Base-by-base conservation (phyloP, 2,329 filamentous ascomycete species). In the Beauveria bassiana region DNA sequence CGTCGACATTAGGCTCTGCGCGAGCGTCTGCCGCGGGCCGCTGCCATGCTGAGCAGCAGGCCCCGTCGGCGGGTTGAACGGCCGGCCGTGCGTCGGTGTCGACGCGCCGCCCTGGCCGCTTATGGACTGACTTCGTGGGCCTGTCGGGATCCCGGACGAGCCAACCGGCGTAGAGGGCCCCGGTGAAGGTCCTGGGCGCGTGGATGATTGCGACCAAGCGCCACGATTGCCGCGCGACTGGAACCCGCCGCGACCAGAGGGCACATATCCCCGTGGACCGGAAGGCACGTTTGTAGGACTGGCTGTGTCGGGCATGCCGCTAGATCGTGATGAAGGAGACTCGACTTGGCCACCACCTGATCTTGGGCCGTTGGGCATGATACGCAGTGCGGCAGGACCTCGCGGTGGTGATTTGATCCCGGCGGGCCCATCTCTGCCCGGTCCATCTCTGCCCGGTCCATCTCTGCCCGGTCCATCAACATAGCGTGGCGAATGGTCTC, bases 31-130 rank as follows among this genome's bases (percentile, higher is more conserved):
- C 26, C 78, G 73, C 51, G 72, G 68, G 28, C 59, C 67, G 51
- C 45, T 66, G 51, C 70, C 67, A 62, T 75, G 73, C 64, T 75
- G 73, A n/a, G 72, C 69, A 20, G 75, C 73, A n/a, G 82, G 82
- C 3, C 82, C 82, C 1, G 82, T 84, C 3, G 81, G 82, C 2
- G 82, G 82, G 65, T 85, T 84, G 69, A 85, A 85, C 0, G 81
- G 77, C 18, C 74, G 70, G 26, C 68, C 64, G 75, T 81, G 64
- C 68, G 72, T 62, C 69, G 79, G 73, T 3, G 77, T 76, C 9
- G 76, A 71, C 24, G 47, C 49, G 8, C 61, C 59, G 14, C 54
- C 61, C 14, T 62, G 61, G n/a, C 47, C 22, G 74, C 72, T 34
- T 66, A 68, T 65, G 56, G 72, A 71, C 59, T 73, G 61, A 66